phyloP scores from a whole-genome alignment of 2,329 filamentous ascomycete genomes.

The Colletotrichum kahawae region DNA sequence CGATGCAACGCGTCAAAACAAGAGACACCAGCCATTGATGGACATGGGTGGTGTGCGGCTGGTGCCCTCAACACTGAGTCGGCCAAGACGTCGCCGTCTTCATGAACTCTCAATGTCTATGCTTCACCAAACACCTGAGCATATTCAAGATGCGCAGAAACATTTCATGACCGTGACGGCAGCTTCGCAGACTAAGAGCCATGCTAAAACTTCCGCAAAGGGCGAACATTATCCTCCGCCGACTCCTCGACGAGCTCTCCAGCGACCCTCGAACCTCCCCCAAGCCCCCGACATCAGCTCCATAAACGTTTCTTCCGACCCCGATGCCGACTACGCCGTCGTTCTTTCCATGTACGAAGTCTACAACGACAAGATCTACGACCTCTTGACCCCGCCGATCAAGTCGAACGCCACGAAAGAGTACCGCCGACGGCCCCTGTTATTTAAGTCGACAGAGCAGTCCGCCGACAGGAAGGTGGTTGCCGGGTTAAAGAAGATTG shows the following conservation, averaged over 20 bases:
- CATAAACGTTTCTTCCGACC: conserved; percentile 70
- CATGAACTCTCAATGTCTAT: not conserved
- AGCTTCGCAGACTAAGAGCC: conserved; percentile 41
- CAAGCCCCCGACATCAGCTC: conserved; percentile 76
- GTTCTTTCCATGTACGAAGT: conserved; percentile 98
- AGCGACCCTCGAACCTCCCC: conserved; percentile 74
- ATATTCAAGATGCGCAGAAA: not conserved
- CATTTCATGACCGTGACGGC: conserved; percentile 35
- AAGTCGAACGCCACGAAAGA: conserved; percentile 70
- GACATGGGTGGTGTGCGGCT: conserved; percentile 52
- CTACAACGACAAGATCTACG: conserved; percentile 97
- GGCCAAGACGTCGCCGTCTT: not conserved
- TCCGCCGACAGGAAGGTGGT: conserved; percentile 95
- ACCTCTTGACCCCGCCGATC: conserved; percentile 74
- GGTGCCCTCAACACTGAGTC: conserved; percentile 32
- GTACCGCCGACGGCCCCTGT: conserved; percentile 74
- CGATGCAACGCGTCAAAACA: not conserved
- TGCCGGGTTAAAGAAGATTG: conserved; percentile 86
- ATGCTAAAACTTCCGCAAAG: conserved; percentile 54
- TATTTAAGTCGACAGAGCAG: conserved; percentile 91
- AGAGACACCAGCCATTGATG: conserved; percentile 30
- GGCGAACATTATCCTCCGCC: conserved; percentile 57
- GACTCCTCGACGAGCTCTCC: conserved; percentile 66
- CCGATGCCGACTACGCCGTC: conserved; percentile 80
- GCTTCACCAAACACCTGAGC: not conserved